A percentile compares a stretch with the other conserved stretches of the same genome.
Conservation (phyloP, 257 asterid species). For the Solanum pimpinellifolium region DNA sequence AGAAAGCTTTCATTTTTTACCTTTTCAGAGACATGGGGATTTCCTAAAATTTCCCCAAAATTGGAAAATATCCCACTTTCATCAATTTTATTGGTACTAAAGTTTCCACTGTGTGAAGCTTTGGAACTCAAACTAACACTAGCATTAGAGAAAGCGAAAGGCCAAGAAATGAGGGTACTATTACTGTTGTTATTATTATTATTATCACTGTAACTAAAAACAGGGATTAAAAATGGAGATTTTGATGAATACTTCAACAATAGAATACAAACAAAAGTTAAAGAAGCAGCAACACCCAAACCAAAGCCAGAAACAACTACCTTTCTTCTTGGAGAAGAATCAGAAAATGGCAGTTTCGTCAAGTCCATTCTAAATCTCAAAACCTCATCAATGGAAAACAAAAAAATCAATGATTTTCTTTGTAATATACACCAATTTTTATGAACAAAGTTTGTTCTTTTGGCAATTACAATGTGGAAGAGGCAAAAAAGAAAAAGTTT, state of each 20-base stretch:
- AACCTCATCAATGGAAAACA: not conserved
- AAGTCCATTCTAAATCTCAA: conserved; percentile 29
- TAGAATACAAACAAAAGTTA: conserved; percentile 33
- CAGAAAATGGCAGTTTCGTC: conserved; percentile 40
- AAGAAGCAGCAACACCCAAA: conserved; percentile 30
- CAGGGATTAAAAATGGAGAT: conserved; percentile 38
- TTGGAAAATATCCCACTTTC: conserved; percentile 5
- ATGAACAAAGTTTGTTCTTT: not conserved
- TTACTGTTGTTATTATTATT: not conserved
- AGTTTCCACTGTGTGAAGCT: not conserved
- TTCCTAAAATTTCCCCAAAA: conserved; percentile 14
- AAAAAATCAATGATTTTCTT: not conserved
- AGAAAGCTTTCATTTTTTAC: conserved; percentile 13
- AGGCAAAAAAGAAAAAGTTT: not conserved
- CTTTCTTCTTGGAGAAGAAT: conserved; percentile 43
- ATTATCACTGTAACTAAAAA: conserved; percentile 24
- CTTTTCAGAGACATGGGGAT: conserved; percentile 9
- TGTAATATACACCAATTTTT: not conserved
- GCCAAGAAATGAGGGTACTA: conserved; percentile 27
- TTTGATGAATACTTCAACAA: conserved; percentile 36
- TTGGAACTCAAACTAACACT: conserved; percentile 3
- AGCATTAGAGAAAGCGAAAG: conserved; percentile 10
- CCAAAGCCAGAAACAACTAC: conserved; percentile 52
- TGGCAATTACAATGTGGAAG: conserved; percentile 19
- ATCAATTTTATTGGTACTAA: conserved; percentile 5